A percentile compares a stretch with the other conserved stretches of the same genome.
phyloP scores from a whole-genome alignment of 768 basidiomycete genomes.

The Pholiota conissans region DNA sequence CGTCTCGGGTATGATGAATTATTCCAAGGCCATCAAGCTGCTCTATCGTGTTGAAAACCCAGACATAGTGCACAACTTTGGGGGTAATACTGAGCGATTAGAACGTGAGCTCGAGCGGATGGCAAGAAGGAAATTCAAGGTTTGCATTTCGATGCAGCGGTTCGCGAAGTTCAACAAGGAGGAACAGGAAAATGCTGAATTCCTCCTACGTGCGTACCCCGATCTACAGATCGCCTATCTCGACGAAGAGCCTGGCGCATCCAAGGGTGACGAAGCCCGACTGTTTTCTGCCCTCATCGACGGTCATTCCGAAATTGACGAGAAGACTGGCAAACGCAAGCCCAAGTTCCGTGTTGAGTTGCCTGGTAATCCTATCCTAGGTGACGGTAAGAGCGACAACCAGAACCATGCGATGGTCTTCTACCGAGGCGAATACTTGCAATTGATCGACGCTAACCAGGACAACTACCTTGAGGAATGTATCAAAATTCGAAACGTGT shows the following conservation, averaged over 20 bases:
- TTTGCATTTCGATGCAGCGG: slow-evolving; percentile 97
- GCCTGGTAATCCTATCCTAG: slow-evolving; percentile 97
- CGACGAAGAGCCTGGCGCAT: slow-evolving; percentile 91
- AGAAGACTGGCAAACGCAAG: slow-evolving; percentile 83
- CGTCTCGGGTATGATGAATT: slow-evolving; percentile 99
- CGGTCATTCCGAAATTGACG: slow-evolving; percentile 94
- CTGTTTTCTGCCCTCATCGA: slow-evolving; percentile 95
- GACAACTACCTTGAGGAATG: slow-evolving; percentile 99
- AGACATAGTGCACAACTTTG: slow-evolving; percentile 93
- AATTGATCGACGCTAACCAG: slow-evolving; percentile 99
- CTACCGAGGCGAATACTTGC: slow-evolving; percentile 98
- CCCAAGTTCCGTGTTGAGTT: slow-evolving; percentile 98
- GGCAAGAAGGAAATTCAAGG: slow-evolving; percentile 98
- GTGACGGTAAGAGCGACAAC: slow-evolving; percentile 99
- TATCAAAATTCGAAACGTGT: slow-evolving; percentile 95
- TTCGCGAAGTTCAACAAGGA: slow-evolving; percentile 99
- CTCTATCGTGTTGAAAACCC: slow-evolving; percentile 99
- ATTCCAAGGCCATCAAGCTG: slow-evolving; percentile 98
- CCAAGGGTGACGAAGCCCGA: slow-evolving; percentile 85
- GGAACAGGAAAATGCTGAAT: slow-evolving; percentile 97
- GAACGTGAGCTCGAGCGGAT: slow-evolving; percentile 96
- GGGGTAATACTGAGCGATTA: slow-evolving; percentile 93
- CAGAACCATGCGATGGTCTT: slow-evolving; percentile 99
- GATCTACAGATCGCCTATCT: slow-evolving; percentile 98
- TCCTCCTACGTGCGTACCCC: slow-evolving; percentile 95